These are phyloP conservation scores for Aegilops umbellulata DNA, from an alignment of 176 grass and related monocot genomes.

Conservation along the genomic window DNA sequence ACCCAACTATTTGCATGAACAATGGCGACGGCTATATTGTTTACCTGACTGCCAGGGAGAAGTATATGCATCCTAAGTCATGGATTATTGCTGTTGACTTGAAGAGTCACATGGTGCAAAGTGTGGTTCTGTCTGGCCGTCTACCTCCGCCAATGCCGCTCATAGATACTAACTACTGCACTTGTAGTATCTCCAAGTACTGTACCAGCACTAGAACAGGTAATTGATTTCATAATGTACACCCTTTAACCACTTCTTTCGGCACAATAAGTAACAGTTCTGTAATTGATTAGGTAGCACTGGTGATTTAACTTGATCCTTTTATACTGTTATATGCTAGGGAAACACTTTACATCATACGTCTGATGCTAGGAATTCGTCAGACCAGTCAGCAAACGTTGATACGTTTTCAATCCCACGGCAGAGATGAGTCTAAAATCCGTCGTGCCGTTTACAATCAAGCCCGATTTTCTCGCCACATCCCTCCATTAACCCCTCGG, in stretches of 20 bases:
- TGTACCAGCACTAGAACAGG: neutral
- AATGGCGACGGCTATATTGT: neutral
- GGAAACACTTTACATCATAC: too few species aligned
- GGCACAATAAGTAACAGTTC: neutral
- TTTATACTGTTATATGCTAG: too few species aligned
- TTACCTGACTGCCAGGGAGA: neutral
- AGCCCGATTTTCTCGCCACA: too few species aligned
- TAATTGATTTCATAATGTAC: neutral
- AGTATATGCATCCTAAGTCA: neutral
- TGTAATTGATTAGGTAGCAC: neutral
- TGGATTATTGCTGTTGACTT: neutral
- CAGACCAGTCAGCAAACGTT: too few species aligned
- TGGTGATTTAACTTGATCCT: too few species aligned
- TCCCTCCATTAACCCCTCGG: too few species aligned
- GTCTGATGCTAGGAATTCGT: too few species aligned
- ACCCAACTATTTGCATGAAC: neutral
- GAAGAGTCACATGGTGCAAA: neutral
- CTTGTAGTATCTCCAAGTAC: neutral
- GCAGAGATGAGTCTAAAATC: too few species aligned
- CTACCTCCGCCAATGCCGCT: neutral
- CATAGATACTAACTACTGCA: neutral
- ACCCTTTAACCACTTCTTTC: neutral
- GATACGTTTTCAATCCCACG: too few species aligned
- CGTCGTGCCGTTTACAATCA: too few species aligned
- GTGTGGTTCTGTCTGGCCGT: neutral